Conservation (phyloP, 768 basidiomycete species). For the Galerina sulciceps region DNA sequence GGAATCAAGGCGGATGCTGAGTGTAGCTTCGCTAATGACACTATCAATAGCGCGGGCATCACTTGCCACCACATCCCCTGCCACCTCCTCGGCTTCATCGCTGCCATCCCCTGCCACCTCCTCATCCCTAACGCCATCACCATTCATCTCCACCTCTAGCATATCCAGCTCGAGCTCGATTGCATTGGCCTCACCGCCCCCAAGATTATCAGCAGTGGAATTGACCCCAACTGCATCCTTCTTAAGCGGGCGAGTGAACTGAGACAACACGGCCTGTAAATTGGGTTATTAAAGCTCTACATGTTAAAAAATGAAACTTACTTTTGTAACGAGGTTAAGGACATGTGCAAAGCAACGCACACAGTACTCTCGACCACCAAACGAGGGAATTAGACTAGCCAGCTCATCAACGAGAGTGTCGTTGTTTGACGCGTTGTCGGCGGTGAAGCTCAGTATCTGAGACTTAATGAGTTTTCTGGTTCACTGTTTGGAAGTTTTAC, state of each 20-base stretch:
- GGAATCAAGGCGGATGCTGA: background rate
- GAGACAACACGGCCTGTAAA: background rate
- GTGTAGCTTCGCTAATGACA: slow-evolving; percentile 5
- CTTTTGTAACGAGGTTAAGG: background rate
- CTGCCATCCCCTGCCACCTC: slow-evolving; percentile 1
- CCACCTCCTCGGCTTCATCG: slow-evolving; percentile 19
- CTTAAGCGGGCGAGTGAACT: background rate
- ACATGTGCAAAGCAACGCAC: background rate
- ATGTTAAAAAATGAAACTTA: too few species aligned
- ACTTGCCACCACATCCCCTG: slow-evolving; percentile 20
- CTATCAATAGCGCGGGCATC: slow-evolving; percentile 19
- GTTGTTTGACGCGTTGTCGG: slow-evolving; percentile 29
- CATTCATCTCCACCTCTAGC: too few species aligned
- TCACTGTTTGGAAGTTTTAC: background rate
- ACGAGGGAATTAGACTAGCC: background rate
- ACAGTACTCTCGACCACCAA: background rate
- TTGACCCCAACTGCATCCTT: background rate
- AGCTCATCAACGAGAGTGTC: background rate
- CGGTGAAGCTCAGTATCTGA: slow-evolving; percentile 22
- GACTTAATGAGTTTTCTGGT: background rate
- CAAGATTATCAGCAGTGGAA: background rate
- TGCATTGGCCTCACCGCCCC: too few species aligned
- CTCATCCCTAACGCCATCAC: background rate
- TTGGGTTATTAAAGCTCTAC: too few species aligned
- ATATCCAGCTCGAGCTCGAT: too few species aligned